Conservation (phyloP, 225 moss, liverwort and hornwort species). For the Physcomitrium patens region DNA sequence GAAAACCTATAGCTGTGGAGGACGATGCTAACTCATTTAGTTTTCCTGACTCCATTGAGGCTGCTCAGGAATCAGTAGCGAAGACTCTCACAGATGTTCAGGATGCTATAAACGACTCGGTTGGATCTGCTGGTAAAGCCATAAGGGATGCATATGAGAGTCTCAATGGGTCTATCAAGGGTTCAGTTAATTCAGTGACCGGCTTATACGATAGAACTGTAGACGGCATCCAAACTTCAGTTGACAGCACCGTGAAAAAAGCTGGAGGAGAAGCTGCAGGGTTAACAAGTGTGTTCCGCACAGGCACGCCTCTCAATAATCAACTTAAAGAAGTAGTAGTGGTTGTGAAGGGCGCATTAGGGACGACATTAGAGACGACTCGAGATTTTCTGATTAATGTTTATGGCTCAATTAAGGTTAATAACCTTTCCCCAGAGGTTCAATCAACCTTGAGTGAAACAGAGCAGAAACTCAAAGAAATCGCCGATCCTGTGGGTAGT, state of each 20-base stretch:
- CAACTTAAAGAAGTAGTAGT: slow-evolving; percentile 72
- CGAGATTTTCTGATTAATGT: slow-evolving; percentile 49
- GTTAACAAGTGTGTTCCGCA: slow-evolving; percentile 60
- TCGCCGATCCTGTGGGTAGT: slow-evolving; percentile 66
- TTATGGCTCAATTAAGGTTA: slow-evolving; percentile 59
- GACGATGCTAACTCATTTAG: slow-evolving; percentile 37
- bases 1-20: slow-evolving; percentile 32
- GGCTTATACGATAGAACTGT: slow-evolving; percentile 58
- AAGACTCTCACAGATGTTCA: slow-evolving; percentile 56
- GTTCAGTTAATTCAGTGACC: slow-evolving; percentile 54
- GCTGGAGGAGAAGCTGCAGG: slow-evolving; percentile 53
- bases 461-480: slow-evolving; percentile 67
- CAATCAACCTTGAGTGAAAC: slow-evolving; percentile 57
- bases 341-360: slow-evolving; percentile 62
- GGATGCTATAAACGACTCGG: slow-evolving; percentile 41
- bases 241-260: slow-evolving; percentile 48
- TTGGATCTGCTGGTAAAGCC: slow-evolving; percentile 52
- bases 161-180: slow-evolving; percentile 59
- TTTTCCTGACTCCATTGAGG: slow-evolving; percentile 48
- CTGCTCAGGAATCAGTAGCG: slow-evolving; percentile 60
- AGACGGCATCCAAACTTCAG: slow-evolving; percentile 51
- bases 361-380: slow-evolving; percentile 56
- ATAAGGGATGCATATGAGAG: slow-evolving; percentile 54
- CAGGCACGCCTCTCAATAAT: slow-evolving; percentile 82
- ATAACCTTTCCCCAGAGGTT: slow-evolving; percentile 58